A percentile compares a stretch with the other conserved stretches of the same genome.
Conservation (phyloP, 768 basidiomycete species). For the Kwoniella europaea region DNA sequence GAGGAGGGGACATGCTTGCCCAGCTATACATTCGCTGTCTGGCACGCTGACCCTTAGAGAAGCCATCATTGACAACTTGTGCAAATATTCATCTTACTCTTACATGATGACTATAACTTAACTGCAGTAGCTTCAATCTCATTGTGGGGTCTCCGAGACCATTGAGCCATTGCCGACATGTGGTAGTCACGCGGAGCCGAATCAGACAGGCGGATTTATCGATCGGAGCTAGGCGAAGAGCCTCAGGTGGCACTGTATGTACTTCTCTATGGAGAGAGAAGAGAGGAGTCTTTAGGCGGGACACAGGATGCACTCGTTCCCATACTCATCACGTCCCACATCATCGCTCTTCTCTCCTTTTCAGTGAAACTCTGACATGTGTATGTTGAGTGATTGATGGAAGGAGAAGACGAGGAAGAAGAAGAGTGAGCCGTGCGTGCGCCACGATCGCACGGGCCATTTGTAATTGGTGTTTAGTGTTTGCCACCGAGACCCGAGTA, state of each 20-base stretch:
- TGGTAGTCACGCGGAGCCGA: background rate
- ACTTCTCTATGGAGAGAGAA: too few species aligned
- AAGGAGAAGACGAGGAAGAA: background rate
- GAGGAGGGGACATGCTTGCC: conserved; percentile 2
- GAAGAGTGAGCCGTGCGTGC: background rate
- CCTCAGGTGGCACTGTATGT: background rate
- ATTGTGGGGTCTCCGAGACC: background rate
- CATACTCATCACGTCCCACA: background rate
- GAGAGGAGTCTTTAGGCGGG: too few species aligned
- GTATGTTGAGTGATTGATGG: background rate
- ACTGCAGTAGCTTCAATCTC: background rate
- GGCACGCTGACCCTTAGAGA: too few species aligned
- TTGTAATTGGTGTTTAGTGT: background rate
- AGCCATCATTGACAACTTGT: too few species aligned
- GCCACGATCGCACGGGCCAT: background rate
- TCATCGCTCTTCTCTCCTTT: too few species aligned
- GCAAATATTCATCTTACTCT: too few species aligned
- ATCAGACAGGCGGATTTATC: background rate
- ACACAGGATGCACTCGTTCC: background rate
- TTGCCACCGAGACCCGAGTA: background rate
- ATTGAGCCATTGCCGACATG: background rate
- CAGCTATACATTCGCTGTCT: too few species aligned
- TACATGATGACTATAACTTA: too few species aligned
- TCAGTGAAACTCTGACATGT: too few species aligned
- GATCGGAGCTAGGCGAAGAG: background rate